Evolutionary conservation across 768 basidiomycete genomes (phyloP), one percentile per base, ranked within the genome.

Genomic region (Lyophyllum shimeji): DNA sequence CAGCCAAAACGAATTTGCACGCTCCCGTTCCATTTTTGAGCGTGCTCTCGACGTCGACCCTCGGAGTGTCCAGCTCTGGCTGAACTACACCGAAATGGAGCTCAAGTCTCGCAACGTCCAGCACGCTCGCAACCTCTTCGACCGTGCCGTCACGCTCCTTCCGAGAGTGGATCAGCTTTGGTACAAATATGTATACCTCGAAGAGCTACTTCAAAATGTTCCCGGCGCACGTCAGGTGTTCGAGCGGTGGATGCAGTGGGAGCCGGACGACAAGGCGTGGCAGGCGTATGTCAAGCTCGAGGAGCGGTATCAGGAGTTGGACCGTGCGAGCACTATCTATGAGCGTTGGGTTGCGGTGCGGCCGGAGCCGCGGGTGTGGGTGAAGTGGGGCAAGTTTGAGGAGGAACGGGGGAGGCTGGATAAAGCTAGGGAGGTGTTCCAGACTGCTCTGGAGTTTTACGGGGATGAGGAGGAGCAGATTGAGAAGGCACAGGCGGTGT

Each of bases 231-330:
- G 97, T 8, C 96, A 98, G 68, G 93, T 98, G 53, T 99, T 98
- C 59, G 97, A 99, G 71, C 84, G 97, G 45, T 99, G 97, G 97
- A 96, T 98, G 94, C 84, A 93, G 61, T 98, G 97, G 97, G 97
- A 98, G 69, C 97, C 97, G 0, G 95, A 98, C 65, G 97, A 98
- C 82, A 98, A 98, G 77, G 95, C 96, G 2, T 99, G 96, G 96
- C 92, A 95, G 68, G 93, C 94, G n/a, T 98, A 96, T 73, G 92
- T 98, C 80, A 98, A 99, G 76, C 79, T 98, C 69, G 97, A 99
- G 75, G 86, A 89, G 67, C 83, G 97, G 50, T 99, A 98, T 69
- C 78, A 86, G 54, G 97, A 99, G 71, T 74, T 85, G 20, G 97
- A 98, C 63, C 81, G 97, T 8, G 96, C 95, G 2, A 96, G 94